A percentile compares a stretch with the other conserved stretches of the same genome.
Conservation (phyloP, 768 basidiomycete species). For the Dioszegia crocea region DNA sequence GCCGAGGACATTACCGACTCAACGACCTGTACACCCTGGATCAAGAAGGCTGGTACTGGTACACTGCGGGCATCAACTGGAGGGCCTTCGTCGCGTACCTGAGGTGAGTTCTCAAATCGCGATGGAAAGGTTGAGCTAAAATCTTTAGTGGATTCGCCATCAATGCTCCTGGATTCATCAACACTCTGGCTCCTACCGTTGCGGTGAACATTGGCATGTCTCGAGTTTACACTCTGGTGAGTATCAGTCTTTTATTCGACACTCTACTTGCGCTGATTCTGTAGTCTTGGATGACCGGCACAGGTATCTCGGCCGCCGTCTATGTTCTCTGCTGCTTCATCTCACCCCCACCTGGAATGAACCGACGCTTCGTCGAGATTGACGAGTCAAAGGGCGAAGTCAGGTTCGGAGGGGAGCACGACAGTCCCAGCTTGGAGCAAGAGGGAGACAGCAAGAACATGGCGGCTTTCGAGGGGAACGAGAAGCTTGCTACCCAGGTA, state of each 20-base stretch:
- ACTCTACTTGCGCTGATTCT: slow-evolving; percentile 56
- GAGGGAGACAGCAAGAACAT: no score
- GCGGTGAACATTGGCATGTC: slow-evolving; percentile 65
- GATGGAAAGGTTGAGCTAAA: background rate
- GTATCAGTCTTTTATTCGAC: background rate
- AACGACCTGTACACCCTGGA: slow-evolving; percentile 63
- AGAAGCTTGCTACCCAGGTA: no score
- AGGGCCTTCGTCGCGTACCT: slow-evolving; percentile 54
- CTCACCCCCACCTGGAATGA: slow-evolving; percentile 60
- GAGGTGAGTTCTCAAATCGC: background rate
- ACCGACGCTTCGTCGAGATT: slow-evolving; percentile 57
- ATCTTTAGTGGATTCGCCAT: slow-evolving; percentile 64
- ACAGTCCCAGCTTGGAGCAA: background rate
- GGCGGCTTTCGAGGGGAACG: no score
- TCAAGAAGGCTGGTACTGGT: slow-evolving; percentile 67
- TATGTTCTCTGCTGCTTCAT: slow-evolving; percentile 62
- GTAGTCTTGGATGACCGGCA: slow-evolving; percentile 80
- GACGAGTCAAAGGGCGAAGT: slow-evolving; percentile 50
- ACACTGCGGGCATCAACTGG: slow-evolving; percentile 69
- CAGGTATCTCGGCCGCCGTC: slow-evolving; percentile 62
- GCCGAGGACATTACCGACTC: slow-evolving; percentile 67
- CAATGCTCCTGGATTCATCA: slow-evolving; percentile 76
- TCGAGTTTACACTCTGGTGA: slow-evolving; percentile 48
- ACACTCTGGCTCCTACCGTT: slow-evolving; percentile 56
- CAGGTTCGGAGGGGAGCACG: background rate